Base-by-base conservation (phyloP, 2,329 filamentous ascomycete species). In the Myriosclerotinia scirpicola region DNA sequence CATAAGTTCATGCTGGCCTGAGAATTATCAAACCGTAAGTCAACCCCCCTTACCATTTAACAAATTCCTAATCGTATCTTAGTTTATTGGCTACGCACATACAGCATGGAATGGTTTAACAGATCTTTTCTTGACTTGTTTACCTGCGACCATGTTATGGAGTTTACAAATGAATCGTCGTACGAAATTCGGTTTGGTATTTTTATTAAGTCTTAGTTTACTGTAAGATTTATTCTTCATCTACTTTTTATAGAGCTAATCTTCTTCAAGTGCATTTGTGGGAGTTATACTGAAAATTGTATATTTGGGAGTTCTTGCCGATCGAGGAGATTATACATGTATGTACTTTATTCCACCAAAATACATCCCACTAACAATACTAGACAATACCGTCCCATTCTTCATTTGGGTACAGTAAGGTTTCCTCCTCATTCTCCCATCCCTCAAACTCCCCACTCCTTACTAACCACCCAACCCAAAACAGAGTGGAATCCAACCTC, bases 231-330 rank as follows among this genome's bases (percentile, higher is more conserved):
- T 11, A 50, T 36, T 20, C 2, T 38, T 11, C 3, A 15, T 36
- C 11, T 17, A 22, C 12, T 11, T 11, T 9, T 20, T 7, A 14
- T 5, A 5, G 34, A 30, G 22, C 38, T 40, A 17, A 61, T 8
- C 11, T 53, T 17, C 11, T 34, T 8, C 12, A 30, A 70, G 69
- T 15, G 69, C 69, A 1, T 70, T 70, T 46, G 61, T 67, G 12
- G 63, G 60, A 40, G 63, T 68, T 20, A 67, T 70, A n/a, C 66
- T 70, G 64, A 70, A 70, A 17, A 68, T 68, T 54, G 42, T 70
- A 14, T 62, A 70, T 20, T 42, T 70, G 9, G 30, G 59, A 12
- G 64, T 65, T 5, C 64, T 69, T 3, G 61, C 60, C 9, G 34
- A 68, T 30, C 61, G 65, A 65, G 65, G 58, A n/a, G 69, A 70